phyloP scores from a whole-genome alignment of 2,329 filamentous ascomycete species.

The Aureobasidium lini region DNA sequence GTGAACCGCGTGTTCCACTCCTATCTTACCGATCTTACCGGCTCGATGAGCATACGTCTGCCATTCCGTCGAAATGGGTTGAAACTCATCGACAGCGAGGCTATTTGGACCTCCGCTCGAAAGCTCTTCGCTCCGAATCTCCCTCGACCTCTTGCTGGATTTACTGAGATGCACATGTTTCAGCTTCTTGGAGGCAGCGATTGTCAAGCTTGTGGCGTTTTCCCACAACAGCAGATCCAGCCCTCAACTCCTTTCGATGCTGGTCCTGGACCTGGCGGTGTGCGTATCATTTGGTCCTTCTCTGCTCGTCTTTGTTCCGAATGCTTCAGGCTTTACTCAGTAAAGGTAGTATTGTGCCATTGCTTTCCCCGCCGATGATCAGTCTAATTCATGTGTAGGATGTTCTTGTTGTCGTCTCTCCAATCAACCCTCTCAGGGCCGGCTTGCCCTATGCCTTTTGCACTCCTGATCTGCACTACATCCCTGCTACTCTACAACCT shows the following conservation, averaged over 20 bases:
- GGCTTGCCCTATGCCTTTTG: slow-evolving; percentile 64
- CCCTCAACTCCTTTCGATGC: slow-evolving; percentile 43
- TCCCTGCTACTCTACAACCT: slow-evolving; percentile 50
- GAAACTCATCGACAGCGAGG: slow-evolving; percentile 49
- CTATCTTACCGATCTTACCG: slow-evolving; percentile 21
- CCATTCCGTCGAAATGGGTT: slow-evolving; percentile 1
- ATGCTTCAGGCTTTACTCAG: slow-evolving; percentile 54
- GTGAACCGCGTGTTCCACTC: slow-evolving; percentile 25
- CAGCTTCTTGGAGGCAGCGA: slow-evolving; percentile 53
- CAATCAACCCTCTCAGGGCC: slow-evolving; percentile 53
- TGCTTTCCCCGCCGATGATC: not conserved
- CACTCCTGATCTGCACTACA: slow-evolving; percentile 53
- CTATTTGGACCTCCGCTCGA: slow-evolving; percentile 64
- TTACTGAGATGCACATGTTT: slow-evolving; percentile 71
- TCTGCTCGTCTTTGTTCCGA: slow-evolving; percentile 56
- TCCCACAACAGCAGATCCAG: slow-evolving; percentile 18
- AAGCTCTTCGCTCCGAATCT: slow-evolving; percentile 58
- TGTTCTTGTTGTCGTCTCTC: slow-evolving; percentile 58
- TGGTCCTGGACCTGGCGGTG: slow-evolving; percentile 54
- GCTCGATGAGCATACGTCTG: slow-evolving; percentile 5
- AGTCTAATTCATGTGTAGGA: slow-evolving; percentile 48
- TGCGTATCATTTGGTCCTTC: slow-evolving; percentile 66
- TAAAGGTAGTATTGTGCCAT: slow-evolving; percentile 50
- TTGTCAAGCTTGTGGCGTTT: slow-evolving; percentile 62
- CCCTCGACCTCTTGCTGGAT: slow-evolving; percentile 58